Base-by-base conservation (phyloP, 768 basidiomycete genomes). In the Boletus reticulatus region DNA sequence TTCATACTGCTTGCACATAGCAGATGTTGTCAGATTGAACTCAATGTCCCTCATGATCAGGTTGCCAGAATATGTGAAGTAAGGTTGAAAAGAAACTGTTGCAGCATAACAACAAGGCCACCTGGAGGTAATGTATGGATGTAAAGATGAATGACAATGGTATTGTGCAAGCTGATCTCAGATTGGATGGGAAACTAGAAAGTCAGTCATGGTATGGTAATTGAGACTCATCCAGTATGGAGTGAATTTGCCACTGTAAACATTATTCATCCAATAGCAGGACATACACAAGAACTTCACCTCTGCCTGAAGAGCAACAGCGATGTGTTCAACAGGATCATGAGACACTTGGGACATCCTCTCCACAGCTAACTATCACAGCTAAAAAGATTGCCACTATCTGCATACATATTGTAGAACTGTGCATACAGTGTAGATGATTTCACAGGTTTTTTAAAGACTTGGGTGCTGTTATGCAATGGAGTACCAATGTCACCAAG, bases 331-430 rank as follows among this genome's bases (percentile, higher is more conserved):
- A 1, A 6, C 3, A n/a, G 6, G 6, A 52, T 13, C 4, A 4
- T 1, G 4, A 52, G 2, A 16, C 52, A 39, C 3, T 39, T 9
- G 12, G 10, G 24, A 34, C 44, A 52, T 2, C 5, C 37, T 16
- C 19, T 11, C 3, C 8, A 37, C 1, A 27, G 52, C 10, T 44
- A 52, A n/a, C 44, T 45, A 36, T 52, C 44, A 12, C 52, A 52
- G 13, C 3, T 20, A 11, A 22, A 46, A 4, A 53, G 45, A 4
- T 14, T 1, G 2, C 43, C 51, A 16, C 51, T 27, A 1, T 52
- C 36, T 0, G n/a, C n/a, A 31, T 43, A 52, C 51, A 52, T 52
- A 34, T 52, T 43, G 36, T 43, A 52, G 14, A 52, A 52, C 50
- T 52, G 14, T 34, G 27, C 27, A 27, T 14, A 14, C 5, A 17